A percentile compares a stretch with the other conserved stretches of the same genome.
Evolutionary conservation across 176 grass and related monocot genomes (phyloP).

Genomic region (Thinopyrum elongatum): DNA sequence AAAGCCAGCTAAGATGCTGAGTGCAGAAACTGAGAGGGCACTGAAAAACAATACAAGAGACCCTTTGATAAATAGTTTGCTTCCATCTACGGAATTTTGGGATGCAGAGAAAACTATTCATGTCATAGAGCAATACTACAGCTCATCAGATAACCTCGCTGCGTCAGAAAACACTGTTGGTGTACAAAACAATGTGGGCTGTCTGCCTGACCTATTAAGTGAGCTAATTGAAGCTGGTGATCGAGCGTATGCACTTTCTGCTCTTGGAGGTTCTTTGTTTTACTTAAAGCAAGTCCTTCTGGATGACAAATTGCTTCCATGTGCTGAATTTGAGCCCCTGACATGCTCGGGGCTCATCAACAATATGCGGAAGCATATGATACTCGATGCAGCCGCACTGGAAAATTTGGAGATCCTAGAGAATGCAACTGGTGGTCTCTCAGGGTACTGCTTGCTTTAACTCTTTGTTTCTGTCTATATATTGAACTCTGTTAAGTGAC

Average conservation of each 20-base stretch:
- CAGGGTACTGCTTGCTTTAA: conserved; percentile 58
- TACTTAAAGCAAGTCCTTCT: conserved; percentile 89
- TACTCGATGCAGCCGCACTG: conserved; percentile 88
- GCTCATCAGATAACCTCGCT: conserved; percentile 23
- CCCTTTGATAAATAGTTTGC: conserved; percentile 74
- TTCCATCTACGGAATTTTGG: conserved; percentile 82
- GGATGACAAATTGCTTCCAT: conserved; percentile 74
- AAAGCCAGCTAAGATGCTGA: conserved; percentile 70
- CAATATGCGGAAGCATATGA: conserved; percentile 65
- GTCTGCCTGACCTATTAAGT: conserved; percentile 53
- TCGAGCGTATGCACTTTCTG: conserved; percentile 73
- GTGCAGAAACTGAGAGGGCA: conserved; percentile 78
- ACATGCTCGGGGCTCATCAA: conserved; percentile 47
- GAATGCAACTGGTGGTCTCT: conserved; percentile 67
- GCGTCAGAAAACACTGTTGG: conserved; percentile 12
- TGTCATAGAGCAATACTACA: conserved; percentile 73
- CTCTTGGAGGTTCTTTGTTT: conserved; percentile 92
- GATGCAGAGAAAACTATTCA: conserved; percentile 65
- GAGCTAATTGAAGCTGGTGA: conserved; percentile 69
- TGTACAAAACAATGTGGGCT: conserved; percentile 15
- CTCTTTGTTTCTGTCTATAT: conserved; percentile 24
- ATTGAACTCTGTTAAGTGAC: conserved; percentile 11
- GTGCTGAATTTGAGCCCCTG: conserved; percentile 81
- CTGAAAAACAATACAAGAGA: conserved; percentile 79
- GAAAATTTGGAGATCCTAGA: conserved; percentile 97